Evolutionary conservation across 306 rosid species (phyloP), one percentile per base, ranked within the genome.

Genomic region (Gastrolobium villosum): DNA sequence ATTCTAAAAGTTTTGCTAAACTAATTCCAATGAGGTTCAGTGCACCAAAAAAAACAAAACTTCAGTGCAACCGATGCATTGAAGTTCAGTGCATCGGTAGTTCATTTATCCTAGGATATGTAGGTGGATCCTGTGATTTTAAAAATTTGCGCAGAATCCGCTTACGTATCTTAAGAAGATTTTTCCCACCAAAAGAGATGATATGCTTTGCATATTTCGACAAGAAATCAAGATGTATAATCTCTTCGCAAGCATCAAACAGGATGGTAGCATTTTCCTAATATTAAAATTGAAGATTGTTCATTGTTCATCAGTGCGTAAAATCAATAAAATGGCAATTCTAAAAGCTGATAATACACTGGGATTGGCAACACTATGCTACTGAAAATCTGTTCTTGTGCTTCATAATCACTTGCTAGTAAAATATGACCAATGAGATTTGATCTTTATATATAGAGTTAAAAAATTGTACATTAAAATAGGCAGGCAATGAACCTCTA

Each of bases 391-490:
- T 44, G 39, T 28, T 65, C 3, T 28, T 10, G 52, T 66, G 30
- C n/a, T 44, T 49, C 26, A 43, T 11, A 45, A n/a, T 45, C 56
- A 45, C 5, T 45, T 10, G 56, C 39, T 28, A 28, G 5, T n/a
- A 34, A 34, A 48, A 48, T 10, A 13, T 34, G 49, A n/a, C n/a
- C 6, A 10, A 32, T 20, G 26, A 20, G 1, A 20, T 20, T 20
- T 34, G 60, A 6, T 48, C 46, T 69, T 31, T 31, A 69, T 32
- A 69, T 46, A 37, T 39, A 37, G 68, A 61, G 67, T 6, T n/a
- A 62, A 14, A 62, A 36, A 3, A 14, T 20, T 62, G 3, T 36
- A 2, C 28, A 62, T 7, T 39, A 62, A 62, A 52, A 14, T 52
- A 52, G 10, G 68, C 43, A 59, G 46, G 4, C 31, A 62, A 7